Conservation (phyloP, 163 green algal genomes). For the Coccomyxa subellipsoidea region DNA sequence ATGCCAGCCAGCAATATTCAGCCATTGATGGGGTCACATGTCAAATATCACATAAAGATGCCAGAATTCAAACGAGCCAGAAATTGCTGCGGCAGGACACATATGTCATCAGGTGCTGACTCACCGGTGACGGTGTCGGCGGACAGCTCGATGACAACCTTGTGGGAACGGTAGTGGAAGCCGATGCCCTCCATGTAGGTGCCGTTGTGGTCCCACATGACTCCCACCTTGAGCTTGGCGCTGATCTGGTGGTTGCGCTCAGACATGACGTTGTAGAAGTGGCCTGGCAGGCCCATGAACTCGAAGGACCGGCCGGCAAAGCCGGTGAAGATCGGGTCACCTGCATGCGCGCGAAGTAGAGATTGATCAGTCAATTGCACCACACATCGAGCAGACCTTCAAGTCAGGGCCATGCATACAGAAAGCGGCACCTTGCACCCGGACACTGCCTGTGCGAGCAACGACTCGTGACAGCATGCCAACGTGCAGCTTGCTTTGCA, state of each 20-base stretch:
- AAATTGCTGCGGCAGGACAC: too few relatives aligned
- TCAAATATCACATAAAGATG: too few relatives aligned
- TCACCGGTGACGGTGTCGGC: background rate
- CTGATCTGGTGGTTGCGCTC: slow-evolving; percentile 3
- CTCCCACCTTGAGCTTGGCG: slow-evolving; percentile 6
- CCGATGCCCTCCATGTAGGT: slow-evolving; percentile 15
- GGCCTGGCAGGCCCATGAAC: background rate
- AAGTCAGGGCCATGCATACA: too few relatives aligned
- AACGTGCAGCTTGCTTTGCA: too few relatives aligned
- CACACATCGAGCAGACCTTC: too few relatives aligned
- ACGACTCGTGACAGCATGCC: too few relatives aligned
- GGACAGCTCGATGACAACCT: slow-evolving; percentile 3
- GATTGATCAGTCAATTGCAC: too few relatives aligned
- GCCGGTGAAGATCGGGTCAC: slow-evolving; percentile 13
- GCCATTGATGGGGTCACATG: too few relatives aligned
- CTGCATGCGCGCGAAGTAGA: background rate
- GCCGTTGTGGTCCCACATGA: slow-evolving; percentile 16
- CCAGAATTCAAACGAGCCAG: too few relatives aligned
- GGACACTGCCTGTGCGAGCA: too few relatives aligned
- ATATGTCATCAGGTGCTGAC: background rate
- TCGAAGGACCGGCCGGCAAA: slow-evolving; percentile 5
- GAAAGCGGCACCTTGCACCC: too few relatives aligned
- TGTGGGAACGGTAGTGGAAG: slow-evolving; percentile 4
- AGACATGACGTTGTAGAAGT: slow-evolving; percentile 11
- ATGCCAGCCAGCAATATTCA: too few relatives aligned